These are phyloP conservation scores for Solanum boliviense DNA, from an alignment of 257 asterid genomes.

Conservation along the genomic window DNA sequence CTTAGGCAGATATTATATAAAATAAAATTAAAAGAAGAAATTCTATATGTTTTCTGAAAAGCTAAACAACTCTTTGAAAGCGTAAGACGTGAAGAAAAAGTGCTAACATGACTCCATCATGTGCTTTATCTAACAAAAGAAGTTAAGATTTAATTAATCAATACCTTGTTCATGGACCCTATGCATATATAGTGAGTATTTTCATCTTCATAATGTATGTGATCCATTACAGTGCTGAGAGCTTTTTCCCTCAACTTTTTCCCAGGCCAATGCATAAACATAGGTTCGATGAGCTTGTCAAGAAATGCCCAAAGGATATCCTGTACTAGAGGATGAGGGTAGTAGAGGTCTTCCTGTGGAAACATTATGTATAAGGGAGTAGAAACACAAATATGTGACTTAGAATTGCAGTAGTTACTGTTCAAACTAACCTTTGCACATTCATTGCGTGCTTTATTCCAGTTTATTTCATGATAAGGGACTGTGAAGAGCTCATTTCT, in stretches of 20 bases:
- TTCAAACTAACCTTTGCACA: conserved; percentile 74
- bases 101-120: no score
- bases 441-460: conserved; percentile 72
- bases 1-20: no score
- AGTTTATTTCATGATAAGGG: conserved; percentile 79
- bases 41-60: no score
- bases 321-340: conserved; percentile 78
- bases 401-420: background rate
- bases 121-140: background rate
- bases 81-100: no score
- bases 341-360: conserved; percentile 87
- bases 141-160: background rate
- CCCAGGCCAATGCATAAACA: conserved; percentile 83
- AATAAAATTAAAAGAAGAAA: no score
- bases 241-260: conserved; percentile 75
- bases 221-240: conserved; percentile 63
- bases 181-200: conserved; percentile 82
- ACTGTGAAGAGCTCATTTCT: conserved; percentile 70
- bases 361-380: background rate
- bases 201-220: conserved; percentile 94
- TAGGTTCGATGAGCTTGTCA: conserved; percentile 69
- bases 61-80: no score
- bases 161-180: conserved; percentile 87
- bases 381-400: background rate
- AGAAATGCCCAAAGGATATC: conserved; percentile 87